Percentiles rank a stretch among this genome's conserved stretches.
Conservation (phyloP, 257 asterid species). For the Solanum raphanifolium region DNA sequence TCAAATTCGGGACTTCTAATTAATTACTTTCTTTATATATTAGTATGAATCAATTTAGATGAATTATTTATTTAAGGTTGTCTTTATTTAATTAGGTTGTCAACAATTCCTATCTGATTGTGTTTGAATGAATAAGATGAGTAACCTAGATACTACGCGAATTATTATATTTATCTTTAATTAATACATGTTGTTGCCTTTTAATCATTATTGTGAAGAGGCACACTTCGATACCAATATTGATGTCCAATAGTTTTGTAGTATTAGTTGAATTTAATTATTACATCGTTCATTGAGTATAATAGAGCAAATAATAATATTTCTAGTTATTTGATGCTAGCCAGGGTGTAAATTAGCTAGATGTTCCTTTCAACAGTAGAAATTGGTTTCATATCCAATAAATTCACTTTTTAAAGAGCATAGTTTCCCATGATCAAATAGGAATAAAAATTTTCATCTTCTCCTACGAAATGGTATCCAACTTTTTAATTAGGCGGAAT, state of each 20-base stretch:
- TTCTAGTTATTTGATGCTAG: background rate
- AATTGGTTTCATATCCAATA: background rate
- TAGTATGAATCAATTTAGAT: background rate
- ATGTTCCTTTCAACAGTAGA: background rate
- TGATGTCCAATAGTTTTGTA: background rate
- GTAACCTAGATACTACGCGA: background rate
- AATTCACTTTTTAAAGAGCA: background rate
- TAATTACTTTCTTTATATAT: background rate
- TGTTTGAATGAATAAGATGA: background rate
- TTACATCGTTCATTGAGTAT: background rate
- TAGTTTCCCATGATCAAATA: background rate
- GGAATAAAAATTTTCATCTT: background rate
- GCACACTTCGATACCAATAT: background rate
- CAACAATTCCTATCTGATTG: background rate
- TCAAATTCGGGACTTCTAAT: background rate
- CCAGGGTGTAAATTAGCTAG: background rate
- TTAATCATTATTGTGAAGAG: background rate
- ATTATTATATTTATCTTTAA: background rate
- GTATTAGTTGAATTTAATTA: too few species aligned
- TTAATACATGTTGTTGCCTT: background rate
- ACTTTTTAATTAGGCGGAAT: background rate
- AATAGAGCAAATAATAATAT: background rate
- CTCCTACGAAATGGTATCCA: background rate
- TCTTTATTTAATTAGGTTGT: background rate
- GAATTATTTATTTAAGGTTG: too few species aligned